phyloP scores from a whole-genome alignment of 1,139 yeast species.

The Sugiyamaella sp. region DNA sequence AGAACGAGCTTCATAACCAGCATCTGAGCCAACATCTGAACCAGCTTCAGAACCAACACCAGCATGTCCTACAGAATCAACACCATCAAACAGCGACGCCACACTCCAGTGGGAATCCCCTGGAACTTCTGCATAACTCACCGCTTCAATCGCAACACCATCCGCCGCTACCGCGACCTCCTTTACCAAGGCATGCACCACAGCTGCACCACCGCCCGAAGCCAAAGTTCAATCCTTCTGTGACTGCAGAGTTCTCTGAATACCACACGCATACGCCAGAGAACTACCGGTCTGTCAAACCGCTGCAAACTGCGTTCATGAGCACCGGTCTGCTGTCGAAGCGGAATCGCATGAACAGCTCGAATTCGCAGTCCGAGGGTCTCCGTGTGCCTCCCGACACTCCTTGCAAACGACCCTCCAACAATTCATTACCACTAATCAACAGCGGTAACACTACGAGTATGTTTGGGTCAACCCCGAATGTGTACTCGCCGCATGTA shows the following conservation, averaged over 20 bases:
- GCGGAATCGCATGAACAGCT: slow-evolving; percentile 49
- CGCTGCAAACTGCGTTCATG: slow-evolving; percentile 81
- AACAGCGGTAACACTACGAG: not conserved
- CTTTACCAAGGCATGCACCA: not conserved
- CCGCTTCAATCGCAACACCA: slow-evolving; percentile 20
- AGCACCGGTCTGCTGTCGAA: slow-evolving; percentile 77
- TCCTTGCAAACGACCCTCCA: slow-evolving; percentile 68
- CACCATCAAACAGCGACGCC: not conserved
- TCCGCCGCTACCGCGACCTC: slow-evolving; percentile 11
- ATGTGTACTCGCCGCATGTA: slow-evolving; percentile 1
- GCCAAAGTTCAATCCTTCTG: slow-evolving; percentile 33
- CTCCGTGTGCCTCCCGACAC: slow-evolving; percentile 63
- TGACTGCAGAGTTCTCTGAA: slow-evolving; percentile 35
- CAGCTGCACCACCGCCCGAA: slow-evolving; percentile 23
- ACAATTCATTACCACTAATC: slow-evolving; percentile 17
- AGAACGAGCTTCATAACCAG: slow-evolving; percentile 12
- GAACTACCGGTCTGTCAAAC: slow-evolving; percentile 69
- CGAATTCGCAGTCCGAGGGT: slow-evolving; percentile 10
- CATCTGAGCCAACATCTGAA: slow-evolving; percentile 9
- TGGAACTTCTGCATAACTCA: not conserved
- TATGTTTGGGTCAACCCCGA: slow-evolving; percentile 11
- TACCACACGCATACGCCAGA: slow-evolving; percentile 47
- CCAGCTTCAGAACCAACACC: slow-evolving; percentile 2
- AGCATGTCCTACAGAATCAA: slow-evolving; percentile 4
- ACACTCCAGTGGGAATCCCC: no score